Percentiles rank a stretch among this genome's conserved stretches.
phyloP scores from a whole-genome alignment of 2,329 filamentous ascomycete genomes.

The Dendryphion nanum region DNA sequence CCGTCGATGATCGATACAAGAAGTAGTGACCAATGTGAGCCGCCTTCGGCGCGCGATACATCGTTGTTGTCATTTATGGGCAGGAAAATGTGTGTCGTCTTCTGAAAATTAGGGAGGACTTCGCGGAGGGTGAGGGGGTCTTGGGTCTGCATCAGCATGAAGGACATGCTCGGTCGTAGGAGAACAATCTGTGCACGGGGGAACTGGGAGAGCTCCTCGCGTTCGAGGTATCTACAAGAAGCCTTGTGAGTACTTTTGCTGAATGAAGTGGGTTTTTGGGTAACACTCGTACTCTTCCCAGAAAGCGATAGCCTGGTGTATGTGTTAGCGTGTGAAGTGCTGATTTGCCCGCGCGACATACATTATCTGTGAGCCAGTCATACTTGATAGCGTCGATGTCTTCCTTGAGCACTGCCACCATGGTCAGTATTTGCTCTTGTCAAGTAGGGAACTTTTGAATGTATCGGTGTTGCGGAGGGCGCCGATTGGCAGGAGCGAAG shows the following conservation, averaged over 20 bases:
- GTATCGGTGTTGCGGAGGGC: conserved; percentile 1
- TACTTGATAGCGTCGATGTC: conserved; percentile 85
- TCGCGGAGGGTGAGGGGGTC: conserved; percentile 58
- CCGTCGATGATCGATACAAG: conserved; percentile 86
- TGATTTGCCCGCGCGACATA: conserved; percentile 36
- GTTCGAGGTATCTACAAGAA: conserved; percentile 70
- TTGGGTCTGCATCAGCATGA: conserved; percentile 76
- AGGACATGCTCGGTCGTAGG: conserved; percentile 88
- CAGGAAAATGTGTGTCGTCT: conserved; percentile 88
- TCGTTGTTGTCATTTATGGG: conserved; percentile 88
- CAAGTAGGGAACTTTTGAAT: neutral
- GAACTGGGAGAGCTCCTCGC: conserved; percentile 76
- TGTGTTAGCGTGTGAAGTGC: conserved; percentile 4
- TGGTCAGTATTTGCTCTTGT: no score
- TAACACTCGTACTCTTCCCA: conserved; percentile 77
- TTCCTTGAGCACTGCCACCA: conserved; percentile 73
- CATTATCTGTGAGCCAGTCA: conserved; percentile 97
- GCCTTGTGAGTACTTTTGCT: conserved; percentile 5
- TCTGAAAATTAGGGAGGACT: conserved; percentile 76
- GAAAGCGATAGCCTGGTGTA: conserved; percentile 81
- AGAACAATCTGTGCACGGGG: conserved; percentile 85
- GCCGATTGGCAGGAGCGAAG: neutral
- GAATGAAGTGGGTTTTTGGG: conserved; percentile 1
- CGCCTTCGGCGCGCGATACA: conserved; percentile 80
- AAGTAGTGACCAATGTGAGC: conserved; percentile 91